A percentile compares a stretch with the other conserved stretches of the same genome.
These are phyloP conservation scores for Penicillium sp. DNA, from an alignment of 2,329 filamentous ascomycete genomes.

Conservation along the genomic window DNA sequence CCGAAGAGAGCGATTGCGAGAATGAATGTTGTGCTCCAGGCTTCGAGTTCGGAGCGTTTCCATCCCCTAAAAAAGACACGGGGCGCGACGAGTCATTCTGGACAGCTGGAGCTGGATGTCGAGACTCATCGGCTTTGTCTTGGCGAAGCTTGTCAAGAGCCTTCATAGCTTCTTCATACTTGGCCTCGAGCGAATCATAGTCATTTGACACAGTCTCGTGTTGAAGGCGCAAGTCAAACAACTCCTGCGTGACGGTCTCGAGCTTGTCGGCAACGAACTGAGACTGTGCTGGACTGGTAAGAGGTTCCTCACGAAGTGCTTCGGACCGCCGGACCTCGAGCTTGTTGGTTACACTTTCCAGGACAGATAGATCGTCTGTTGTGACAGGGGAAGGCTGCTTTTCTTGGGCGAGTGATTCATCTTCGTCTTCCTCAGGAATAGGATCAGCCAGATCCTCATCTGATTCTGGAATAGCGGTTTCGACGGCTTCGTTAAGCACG, in stretches of 20 bases:
- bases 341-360: constrained; percentile 33
- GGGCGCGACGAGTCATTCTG: constrained; percentile 51
- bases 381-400: constrained; percentile 20
- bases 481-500: constrained; percentile 41
- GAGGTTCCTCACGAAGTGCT: constrained; percentile 41
- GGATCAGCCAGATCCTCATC: constrained; percentile 39
- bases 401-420: constrained; percentile 18
- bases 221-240: constrained; percentile 82
- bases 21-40: constrained; percentile 65
- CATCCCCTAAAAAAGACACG: constrained; percentile 78
- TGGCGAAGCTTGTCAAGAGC: constrained; percentile 72
- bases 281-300: constrained; percentile 69
- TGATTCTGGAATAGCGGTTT: constrained; percentile 43
- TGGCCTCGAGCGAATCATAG: constrained; percentile 72
- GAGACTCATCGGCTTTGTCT: constrained; percentile 73
- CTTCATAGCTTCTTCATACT: constrained; percentile 84
- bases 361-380: constrained; percentile 31
- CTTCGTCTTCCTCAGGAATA: constrained; percentile 27
- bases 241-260: constrained; percentile 82
- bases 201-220: constrained; percentile 80
- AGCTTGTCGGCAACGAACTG: constrained; percentile 88
- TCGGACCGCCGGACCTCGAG: constrained; percentile 21
- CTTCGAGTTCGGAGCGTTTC: constrained; percentile 64
- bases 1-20: constrained; percentile 87
- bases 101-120: constrained; percentile 48